Conservation (phyloP, 805 yeast genomes). For the Metschnikowia anglica region DNA sequence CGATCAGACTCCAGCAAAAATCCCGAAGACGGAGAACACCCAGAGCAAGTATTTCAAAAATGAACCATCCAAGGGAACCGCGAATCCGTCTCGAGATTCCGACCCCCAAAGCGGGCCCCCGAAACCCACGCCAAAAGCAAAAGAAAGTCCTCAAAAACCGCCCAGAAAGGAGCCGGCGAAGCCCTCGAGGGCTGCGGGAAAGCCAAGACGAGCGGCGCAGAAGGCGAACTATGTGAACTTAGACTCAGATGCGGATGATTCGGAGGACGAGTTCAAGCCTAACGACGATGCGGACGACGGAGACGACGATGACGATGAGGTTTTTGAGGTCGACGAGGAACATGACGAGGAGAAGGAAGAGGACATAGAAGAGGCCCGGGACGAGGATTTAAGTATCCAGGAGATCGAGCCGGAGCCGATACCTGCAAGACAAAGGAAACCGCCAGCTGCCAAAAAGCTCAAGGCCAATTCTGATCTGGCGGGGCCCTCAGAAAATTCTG, state of each 20-base stretch:
- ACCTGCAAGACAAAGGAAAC: conserved; percentile 10
- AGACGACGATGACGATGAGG: conserved; percentile 17
- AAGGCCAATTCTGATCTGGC: conserved; percentile 5
- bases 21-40: conserved; percentile 10
- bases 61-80: background rate
- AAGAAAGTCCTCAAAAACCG: background rate
- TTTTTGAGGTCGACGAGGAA: conserved; percentile 21
- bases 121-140: background rate
- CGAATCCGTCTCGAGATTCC: background rate
- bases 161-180: background rate
- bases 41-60: conserved; percentile 15
- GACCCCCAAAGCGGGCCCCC: background rate
- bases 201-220: conserved; percentile 15
- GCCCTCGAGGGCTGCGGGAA: background rate
- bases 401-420: conserved; percentile 18
- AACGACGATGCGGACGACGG: conserved; percentile 20
- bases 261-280: conserved; percentile 27
- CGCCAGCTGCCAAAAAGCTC: conserved; percentile 11
- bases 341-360: conserved; percentile 5
- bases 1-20: conserved; percentile 1
- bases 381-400: conserved; percentile 13
- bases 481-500: conserved; percentile 1
- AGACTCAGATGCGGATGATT: conserved; percentile 23
- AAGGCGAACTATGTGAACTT: conserved; percentile 16
- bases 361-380: conserved; percentile 2